Evolutionary conservation across 768 basidiomycete species (phyloP).

Genomic region (Calocera viscosa): DNA sequence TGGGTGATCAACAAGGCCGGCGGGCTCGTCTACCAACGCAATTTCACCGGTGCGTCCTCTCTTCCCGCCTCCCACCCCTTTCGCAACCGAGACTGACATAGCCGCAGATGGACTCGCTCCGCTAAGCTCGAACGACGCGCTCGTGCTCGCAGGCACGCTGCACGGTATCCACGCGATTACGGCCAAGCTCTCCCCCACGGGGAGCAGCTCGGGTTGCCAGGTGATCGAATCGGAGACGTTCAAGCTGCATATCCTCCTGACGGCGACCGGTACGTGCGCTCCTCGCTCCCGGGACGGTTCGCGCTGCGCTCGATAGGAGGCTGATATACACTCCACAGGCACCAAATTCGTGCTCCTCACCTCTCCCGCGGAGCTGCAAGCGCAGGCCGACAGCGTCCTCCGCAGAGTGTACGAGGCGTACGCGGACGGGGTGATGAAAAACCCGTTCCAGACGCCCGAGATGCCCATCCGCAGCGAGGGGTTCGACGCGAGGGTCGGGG

Average conservation of each 20-base stretch:
- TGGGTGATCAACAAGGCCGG: constrained; percentile 99
- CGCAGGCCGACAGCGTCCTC: constrained; percentile 54
- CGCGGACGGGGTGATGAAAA: constrained; percentile 94
- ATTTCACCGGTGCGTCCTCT: constrained; percentile 59
- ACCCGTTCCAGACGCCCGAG: constrained; percentile 97
- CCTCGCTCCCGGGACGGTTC: too few relatives aligned
- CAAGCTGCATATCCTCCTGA: constrained; percentile 84
- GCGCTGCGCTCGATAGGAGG: too few relatives aligned
- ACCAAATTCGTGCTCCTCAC: constrained; percentile 93
- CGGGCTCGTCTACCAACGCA: constrained; percentile 85
- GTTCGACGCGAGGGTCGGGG: constrained; percentile 48
- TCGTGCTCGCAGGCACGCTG: constrained; percentile 89
- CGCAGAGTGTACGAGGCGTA: constrained; percentile 88
- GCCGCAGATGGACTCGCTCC: constrained; percentile 74
- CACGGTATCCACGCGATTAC: constrained; percentile 99
- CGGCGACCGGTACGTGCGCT: constrained; percentile 61
- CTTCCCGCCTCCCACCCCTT: neutral
- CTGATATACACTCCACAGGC: constrained; percentile 35
- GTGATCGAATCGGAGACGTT: constrained; percentile 94
- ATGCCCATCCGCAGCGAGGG: constrained; percentile 92
- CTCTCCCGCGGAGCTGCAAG: constrained; percentile 50
- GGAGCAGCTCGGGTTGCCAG: constrained; percentile 73
- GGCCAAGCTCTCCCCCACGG: constrained; percentile 71
- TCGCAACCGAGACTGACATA: neutral
- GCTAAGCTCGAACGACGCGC: constrained; percentile 84